Base-by-base conservation (phyloP, 176 grass and related monocot genomes). In the Alopecurus myosuroides region DNA sequence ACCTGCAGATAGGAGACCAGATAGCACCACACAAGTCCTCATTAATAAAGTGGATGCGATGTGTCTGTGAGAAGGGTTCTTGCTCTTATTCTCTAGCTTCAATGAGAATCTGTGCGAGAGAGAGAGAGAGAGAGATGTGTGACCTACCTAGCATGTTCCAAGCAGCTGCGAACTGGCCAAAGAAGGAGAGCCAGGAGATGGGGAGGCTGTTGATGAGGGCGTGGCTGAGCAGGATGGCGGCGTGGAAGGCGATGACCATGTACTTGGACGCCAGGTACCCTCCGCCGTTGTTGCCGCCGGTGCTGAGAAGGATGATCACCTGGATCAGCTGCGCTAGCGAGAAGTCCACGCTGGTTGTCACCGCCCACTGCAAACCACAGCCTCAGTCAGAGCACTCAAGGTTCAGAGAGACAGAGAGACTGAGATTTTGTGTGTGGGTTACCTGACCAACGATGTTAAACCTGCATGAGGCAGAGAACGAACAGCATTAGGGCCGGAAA, bases 381-480 rank as follows among this genome's bases (percentile, higher is more conserved):
- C 1, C 61, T 80, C 63, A 46, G 20, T 82, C 65, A 91, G 61
- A 36, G 34, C 19, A 42, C 8, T 29, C 37, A 8, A 52, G 12
- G 11, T 89, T 64, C 66, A 37, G 23, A 35, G 12, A 49, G 15
- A 17, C 14, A 45, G 53, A 19, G 9, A 5, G 28, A 64, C 19
- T 64, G 29, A 1, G 29, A n/a, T n/a, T n/a, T n/a, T n/a, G 77
- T 67, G 35, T 26, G 71, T 42, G 8, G 8, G 26, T 76, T 86
- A 98, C 96, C 96, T 98, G 96, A 22, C 96, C 96, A 75, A 90
- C 91, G 48, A 98, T 95, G 83, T 98, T 98, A 82, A 94, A 98
- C 96, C 96, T 95, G 93, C 86, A 95, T 9, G 36, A 25, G 37
- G 67, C 61, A 81, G 1, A 74, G 9, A 8, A 8, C 19, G 70